phyloP scores from a whole-genome alignment of 1,284 basidiomycete species.

The Apiotrichum gracile region DNA sequence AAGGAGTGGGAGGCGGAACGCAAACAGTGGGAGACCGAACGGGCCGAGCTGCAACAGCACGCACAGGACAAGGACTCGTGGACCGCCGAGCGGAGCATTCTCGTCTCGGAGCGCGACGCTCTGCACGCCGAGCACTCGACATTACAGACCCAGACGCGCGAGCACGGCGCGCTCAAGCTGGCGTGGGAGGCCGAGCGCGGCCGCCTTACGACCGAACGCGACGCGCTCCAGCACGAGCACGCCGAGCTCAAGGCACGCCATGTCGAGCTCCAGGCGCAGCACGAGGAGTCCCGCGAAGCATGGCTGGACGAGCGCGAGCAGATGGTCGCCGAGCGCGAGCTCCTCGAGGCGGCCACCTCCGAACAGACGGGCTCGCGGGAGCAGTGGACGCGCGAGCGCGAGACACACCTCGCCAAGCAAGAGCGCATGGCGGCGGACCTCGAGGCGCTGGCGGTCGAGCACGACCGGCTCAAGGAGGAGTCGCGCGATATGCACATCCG shows the following conservation, averaged over 20 bases:
- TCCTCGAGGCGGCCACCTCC: background rate
- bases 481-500: background rate
- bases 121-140: background rate
- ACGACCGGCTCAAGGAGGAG: background rate
- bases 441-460: background rate
- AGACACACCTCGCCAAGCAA: background rate
- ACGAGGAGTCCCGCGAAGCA: background rate
- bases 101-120: conserved; percentile 7
- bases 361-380: no score
- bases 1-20: background rate
- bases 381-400: background rate
- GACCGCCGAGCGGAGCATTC: conserved; percentile 8
- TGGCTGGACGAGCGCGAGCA: background rate
- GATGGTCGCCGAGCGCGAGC: background rate
- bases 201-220: conserved; percentile 2
- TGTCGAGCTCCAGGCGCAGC: background rate
- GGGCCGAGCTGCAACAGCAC: background rate
- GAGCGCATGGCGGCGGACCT: background rate
- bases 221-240: background rate
- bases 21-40: background rate
- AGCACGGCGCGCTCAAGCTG: background rate
- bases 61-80: background rate
- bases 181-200: background rate
- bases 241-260: background rate
- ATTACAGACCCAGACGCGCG: background rate